phyloP scores from a whole-genome alignment of 2,329 filamentous ascomycete species.

The Penicillium sp. region DNA sequence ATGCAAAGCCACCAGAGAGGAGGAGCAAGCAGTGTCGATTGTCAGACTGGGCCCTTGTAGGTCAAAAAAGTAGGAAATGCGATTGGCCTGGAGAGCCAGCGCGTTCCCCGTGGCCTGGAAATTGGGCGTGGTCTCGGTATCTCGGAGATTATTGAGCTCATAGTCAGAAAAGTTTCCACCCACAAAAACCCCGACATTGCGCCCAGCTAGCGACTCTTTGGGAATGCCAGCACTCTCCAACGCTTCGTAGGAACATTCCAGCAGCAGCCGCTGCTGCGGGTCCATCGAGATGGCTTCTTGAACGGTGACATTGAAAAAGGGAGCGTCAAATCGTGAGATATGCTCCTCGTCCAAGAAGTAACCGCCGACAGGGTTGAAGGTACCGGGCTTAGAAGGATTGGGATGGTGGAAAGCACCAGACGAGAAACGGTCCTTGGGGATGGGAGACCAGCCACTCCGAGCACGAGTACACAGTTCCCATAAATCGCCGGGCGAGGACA shows the following conservation, averaged over 20 bases:
- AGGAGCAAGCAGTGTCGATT: slow-evolving; percentile 28
- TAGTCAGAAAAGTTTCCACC: slow-evolving; percentile 23
- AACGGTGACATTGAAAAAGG: slow-evolving; percentile 24
- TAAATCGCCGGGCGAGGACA: slow-evolving; percentile 19
- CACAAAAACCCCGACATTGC: slow-evolving; percentile 21
- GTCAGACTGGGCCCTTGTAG: slow-evolving; percentile 27
- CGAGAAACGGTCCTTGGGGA: slow-evolving; percentile 21
- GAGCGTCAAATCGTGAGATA: slow-evolving; percentile 23
- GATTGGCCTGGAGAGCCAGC: slow-evolving; percentile 20
- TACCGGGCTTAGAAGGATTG: slow-evolving; percentile 20
- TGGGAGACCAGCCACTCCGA: slow-evolving; percentile 19
- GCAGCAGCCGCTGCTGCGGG: slow-evolving; percentile 23
- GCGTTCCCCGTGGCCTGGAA: slow-evolving; percentile 22
- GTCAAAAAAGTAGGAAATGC: slow-evolving; percentile 29
- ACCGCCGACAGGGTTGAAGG: slow-evolving; percentile 20
- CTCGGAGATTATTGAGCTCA: slow-evolving; percentile 19
- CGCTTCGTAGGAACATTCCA: slow-evolving; percentile 25
- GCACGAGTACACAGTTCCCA: slow-evolving; percentile 23
- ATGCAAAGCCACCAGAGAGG: slow-evolving; percentile 25
- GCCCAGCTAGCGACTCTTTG: slow-evolving; percentile 21
- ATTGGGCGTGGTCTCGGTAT: slow-evolving; percentile 19
- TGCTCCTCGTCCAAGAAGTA: slow-evolving; percentile 25
- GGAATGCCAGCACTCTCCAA: slow-evolving; percentile 28
- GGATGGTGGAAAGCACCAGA: slow-evolving; percentile 21
- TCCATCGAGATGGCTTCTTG: slow-evolving; percentile 25